Evolutionary conservation across 2,329 filamentous ascomycete genomes (phyloP), one percentile per base, ranked within the genome.

Genomic region (Aspergillus sp.): DNA sequence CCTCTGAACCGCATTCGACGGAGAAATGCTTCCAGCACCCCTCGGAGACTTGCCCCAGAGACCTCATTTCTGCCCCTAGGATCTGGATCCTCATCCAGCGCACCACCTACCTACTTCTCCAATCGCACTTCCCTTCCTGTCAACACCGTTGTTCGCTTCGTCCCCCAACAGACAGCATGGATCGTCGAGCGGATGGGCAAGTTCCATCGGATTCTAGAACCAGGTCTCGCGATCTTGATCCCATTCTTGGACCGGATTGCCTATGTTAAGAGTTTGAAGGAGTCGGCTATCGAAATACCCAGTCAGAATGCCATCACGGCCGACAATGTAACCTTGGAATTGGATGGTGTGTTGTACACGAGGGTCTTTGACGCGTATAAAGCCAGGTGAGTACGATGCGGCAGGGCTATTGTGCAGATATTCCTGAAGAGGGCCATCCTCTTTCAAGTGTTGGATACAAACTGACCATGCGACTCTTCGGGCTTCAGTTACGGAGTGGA

Each of bases 121-220:
- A 89, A 90, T 74, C 79, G 82, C 49, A 80, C 81, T 48, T 78
- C 82, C 21, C 84, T 97, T 55, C 95, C 95, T 28, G 91, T 93
- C 68, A 99, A 99, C 80, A 99, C 95, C 4, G 83, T 99, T 64
- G 83, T 99, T 70, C 91, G 94, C 62, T 99, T 98, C 79, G 95
- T 99, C 45, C 95, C 95, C n/a, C 95, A 99, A 80, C 95, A 99
- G 82, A 98, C 94, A 70, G 95, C 95, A 77, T 99, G 95, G 95
- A 94, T 99, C 61, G 95, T 99, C 59, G 95, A 99, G 85, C 93
- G 95, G 74, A 99, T 99, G 95, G 95, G 95, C 71, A 95, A 93
- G 79, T 99, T 97, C 82, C 90, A 91, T 80, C 87, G 93, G 62
- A 97, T 99, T 72, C 82, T 99, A 54, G 87, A 97, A 70, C 95